These are phyloP conservation scores for Venturia asperata DNA, from an alignment of 2,329 filamentous ascomycete genomes.

Conservation along the genomic window DNA sequence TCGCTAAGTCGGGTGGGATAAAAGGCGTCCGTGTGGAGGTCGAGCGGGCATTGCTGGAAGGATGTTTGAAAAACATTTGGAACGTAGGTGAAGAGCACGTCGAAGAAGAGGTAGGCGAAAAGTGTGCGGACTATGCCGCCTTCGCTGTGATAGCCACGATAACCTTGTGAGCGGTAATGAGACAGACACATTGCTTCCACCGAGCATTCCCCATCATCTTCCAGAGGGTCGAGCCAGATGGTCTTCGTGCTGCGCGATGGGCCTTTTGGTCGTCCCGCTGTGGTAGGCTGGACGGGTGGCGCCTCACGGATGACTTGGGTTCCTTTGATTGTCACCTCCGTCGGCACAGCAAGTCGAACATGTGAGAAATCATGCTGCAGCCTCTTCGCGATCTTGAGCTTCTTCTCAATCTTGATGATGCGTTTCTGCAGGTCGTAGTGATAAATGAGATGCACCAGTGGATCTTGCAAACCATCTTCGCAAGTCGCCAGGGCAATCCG, in stretches of 20 bases:
- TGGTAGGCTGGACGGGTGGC: constrained; percentile 28
- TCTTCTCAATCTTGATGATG: constrained; percentile 81
- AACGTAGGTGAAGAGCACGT: constrained; percentile 85
- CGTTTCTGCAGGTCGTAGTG: constrained; percentile 94
- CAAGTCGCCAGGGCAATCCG: constrained; percentile 70
- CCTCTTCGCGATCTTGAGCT: constrained; percentile 72
- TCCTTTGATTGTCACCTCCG: constrained; percentile 68
- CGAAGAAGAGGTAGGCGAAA: constrained; percentile 77
- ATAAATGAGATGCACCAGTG: constrained; percentile 82
- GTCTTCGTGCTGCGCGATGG: constrained; percentile 43
- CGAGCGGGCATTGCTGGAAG: constrained; percentile 88
- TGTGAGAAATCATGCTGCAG: constrained; percentile 91
- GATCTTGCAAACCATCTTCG: constrained; percentile 78
- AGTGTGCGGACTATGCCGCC: constrained; percentile 87
- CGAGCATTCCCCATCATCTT: constrained; percentile 64
- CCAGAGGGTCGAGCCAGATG: constrained; percentile 74
- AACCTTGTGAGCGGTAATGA: constrained; percentile 73
- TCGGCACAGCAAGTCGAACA: constrained; percentile 66
- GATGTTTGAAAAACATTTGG: constrained; percentile 96
- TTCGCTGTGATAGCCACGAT: constrained; percentile 93
- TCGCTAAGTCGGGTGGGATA: constrained; percentile 78
- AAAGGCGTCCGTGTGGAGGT: constrained; percentile 89
- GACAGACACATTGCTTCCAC: constrained; percentile 94
- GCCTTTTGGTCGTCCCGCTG: constrained; percentile 23
- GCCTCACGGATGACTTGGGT: constrained; percentile 62